A percentile compares a stretch with the other conserved stretches of the same genome.
Conservation (phyloP, 768 basidiomycete genomes). For the Boletus bicolor region DNA sequence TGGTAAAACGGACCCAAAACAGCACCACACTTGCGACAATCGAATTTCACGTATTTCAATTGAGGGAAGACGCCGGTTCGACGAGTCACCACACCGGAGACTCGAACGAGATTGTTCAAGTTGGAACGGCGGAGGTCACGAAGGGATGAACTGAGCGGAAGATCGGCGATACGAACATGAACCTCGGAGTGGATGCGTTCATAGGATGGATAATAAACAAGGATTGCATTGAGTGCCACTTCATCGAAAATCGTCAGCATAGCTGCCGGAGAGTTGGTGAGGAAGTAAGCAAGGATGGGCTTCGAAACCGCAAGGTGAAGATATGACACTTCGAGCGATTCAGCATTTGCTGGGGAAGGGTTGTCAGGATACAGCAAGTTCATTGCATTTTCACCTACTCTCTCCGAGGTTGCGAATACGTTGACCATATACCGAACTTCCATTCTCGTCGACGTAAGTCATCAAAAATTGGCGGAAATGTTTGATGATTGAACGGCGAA, state of each 20-base stretch:
- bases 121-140: conserved; percentile 91
- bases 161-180: conserved; percentile 93
- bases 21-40: conserved; percentile 93
- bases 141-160: conserved; percentile 85
- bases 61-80: conserved; percentile 98
- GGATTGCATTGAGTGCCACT: conserved; percentile 89
- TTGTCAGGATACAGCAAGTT: conserved; percentile 12
- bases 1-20: conserved; percentile 97
- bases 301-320: conserved; percentile 91
- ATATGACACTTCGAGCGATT: conserved; percentile 97
- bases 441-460: conserved; percentile 92
- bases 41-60: conserved; percentile 98
- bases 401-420: conserved; percentile 92
- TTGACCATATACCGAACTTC: conserved; percentile 90
- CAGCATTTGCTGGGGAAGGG: conserved; percentile 72
- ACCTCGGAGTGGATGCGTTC: conserved; percentile 97
- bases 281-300: conserved; percentile 94
- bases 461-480: conserved; percentile 95
- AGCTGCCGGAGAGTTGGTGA: conserved; percentile 88
- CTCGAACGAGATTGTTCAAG: conserved; percentile 92
- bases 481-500: conserved; percentile 82
- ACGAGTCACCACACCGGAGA: conserved; percentile 93
- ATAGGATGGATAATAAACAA: conserved; percentile 94
- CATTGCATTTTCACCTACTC: conserved; percentile 50
- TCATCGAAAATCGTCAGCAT: conserved; percentile 96